Percentiles rank a stretch among this genome's conserved stretches.
These are phyloP conservation scores for Neospora caninum DNA, from an alignment of 169 alveolate species.

Conservation along the genomic window DNA sequence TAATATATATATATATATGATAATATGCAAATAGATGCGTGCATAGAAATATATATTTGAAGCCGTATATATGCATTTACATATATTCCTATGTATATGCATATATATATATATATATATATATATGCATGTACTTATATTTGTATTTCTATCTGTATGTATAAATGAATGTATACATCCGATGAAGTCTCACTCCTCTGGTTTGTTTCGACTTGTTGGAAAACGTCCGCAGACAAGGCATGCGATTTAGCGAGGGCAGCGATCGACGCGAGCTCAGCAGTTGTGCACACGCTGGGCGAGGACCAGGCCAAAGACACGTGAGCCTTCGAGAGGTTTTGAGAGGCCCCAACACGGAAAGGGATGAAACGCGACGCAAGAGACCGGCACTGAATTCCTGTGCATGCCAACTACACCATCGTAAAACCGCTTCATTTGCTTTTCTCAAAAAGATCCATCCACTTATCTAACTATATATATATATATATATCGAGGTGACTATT, in stretches of 20 bases:
- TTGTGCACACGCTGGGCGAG: conserved; percentile 87
- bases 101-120: background rate
- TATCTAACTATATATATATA: too few species aligned
- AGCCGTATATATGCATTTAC: background rate
- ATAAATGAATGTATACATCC: background rate
- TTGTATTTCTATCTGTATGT: background rate
- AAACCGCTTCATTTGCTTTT: too few species aligned
- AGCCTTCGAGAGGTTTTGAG: background rate
- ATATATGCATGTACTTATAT: background rate
- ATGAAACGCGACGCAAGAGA: background rate
- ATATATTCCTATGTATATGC: too few species aligned
- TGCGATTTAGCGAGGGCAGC: conserved; percentile 94
- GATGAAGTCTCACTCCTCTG: background rate
- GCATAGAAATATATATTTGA: too few species aligned
- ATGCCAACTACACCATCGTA: too few species aligned
- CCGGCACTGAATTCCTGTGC: too few species aligned
- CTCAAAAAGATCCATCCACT: too few species aligned
- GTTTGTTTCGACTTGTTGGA: background rate
- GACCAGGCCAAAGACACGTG: conserved; percentile 91
- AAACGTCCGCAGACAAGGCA: conserved; percentile 87
- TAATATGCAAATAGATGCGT: too few species aligned
- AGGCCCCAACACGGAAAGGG: background rate
- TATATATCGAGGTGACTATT: too few species aligned
- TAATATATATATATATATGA: background rate
- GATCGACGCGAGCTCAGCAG: conserved; percentile 90